Percentiles rank a stretch among this genome's conserved stretches.
phyloP scores from a whole-genome alignment of 768 basidiomycete genomes.

The Russula virescens region DNA sequence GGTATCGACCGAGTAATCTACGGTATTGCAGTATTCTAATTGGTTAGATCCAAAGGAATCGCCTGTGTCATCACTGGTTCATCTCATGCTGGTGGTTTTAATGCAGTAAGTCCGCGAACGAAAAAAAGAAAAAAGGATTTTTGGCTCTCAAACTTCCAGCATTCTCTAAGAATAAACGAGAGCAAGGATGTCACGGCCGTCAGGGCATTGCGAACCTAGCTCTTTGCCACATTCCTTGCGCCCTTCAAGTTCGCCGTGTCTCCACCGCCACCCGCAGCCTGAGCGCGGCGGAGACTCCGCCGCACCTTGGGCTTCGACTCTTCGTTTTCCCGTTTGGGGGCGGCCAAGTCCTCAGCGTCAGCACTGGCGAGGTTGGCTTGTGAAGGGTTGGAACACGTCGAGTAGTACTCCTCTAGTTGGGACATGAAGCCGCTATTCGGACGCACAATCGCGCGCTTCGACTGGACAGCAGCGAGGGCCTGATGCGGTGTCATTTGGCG shows the following conservation, averaged over 20 bases:
- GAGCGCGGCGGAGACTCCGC: too few relatives aligned
- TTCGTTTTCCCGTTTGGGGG: too few relatives aligned
- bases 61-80: too few relatives aligned
- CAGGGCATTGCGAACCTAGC: background rate
- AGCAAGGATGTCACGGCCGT: background rate
- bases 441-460: conserved; percentile 26
- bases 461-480: conserved; percentile 27
- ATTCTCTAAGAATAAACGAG: background rate
- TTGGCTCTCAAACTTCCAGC: conserved; percentile 1
- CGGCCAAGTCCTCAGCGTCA: background rate
- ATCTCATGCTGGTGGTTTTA: background rate
- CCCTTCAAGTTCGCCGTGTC: background rate
- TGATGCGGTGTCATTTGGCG: conserved; percentile 27
- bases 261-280: too few relatives aligned
- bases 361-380: background rate
- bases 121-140: background rate
- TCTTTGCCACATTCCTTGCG: background rate
- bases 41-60: too few relatives aligned
- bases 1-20: too few relatives aligned
- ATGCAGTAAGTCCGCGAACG: background rate
- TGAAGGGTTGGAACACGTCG: conserved; percentile 1
- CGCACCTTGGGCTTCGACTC: too few relatives aligned
- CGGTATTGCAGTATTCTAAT: too few relatives aligned
- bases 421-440: conserved; percentile 33
- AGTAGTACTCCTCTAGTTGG: conserved; percentile 29